Evolutionary conservation across 2,329 filamentous ascomycete genomes (phyloP).

Genomic region (Paecilomyces sp.): DNA sequence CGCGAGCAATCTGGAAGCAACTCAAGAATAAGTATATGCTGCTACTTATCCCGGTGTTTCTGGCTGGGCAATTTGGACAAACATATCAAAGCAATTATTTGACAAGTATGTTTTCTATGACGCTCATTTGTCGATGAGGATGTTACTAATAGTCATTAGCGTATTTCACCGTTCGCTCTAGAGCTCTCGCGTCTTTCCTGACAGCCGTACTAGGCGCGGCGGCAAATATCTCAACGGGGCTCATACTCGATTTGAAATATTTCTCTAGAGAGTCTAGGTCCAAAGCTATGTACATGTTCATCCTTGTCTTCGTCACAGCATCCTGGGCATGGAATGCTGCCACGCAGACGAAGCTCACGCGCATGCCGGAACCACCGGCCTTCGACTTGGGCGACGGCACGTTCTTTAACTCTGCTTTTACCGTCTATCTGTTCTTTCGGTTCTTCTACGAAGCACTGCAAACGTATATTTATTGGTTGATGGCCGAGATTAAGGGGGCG

Average conservation of each 20-base stretch:
- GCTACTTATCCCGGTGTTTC: conserved; percentile 43
- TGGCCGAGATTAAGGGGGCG: conserved; percentile 25
- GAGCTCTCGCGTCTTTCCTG: conserved; percentile 39
- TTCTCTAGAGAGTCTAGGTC: conserved; percentile 38
- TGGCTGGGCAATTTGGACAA: conserved; percentile 46
- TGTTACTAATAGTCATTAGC: conserved; percentile 4
- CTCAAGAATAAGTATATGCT: conserved; percentile 40
- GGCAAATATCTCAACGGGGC: conserved; percentile 13
- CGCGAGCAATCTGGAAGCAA: conserved; percentile 31
- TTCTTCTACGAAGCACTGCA: conserved; percentile 48
- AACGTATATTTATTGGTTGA: conserved; percentile 48
- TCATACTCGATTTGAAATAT: conserved; percentile 27
- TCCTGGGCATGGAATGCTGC: conserved; percentile 43
- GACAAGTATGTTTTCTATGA: conserved; percentile 18
- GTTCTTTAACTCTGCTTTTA: conserved; percentile 31
- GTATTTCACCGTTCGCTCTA: conserved; percentile 46
- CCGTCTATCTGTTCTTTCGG: conserved; percentile 42
- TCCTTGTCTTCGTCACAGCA: conserved; percentile 36
- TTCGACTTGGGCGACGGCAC: conserved; percentile 26
- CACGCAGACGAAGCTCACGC: conserved; percentile 42
- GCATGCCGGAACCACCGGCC: conserved; percentile 36
- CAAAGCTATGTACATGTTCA: conserved; percentile 36
- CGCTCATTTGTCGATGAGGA: neutral
- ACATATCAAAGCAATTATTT: conserved; percentile 49
- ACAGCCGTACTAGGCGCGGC: conserved; percentile 41